Conservation (phyloP, 129 eudicot species). For the Pittosporum tobira region DNA sequence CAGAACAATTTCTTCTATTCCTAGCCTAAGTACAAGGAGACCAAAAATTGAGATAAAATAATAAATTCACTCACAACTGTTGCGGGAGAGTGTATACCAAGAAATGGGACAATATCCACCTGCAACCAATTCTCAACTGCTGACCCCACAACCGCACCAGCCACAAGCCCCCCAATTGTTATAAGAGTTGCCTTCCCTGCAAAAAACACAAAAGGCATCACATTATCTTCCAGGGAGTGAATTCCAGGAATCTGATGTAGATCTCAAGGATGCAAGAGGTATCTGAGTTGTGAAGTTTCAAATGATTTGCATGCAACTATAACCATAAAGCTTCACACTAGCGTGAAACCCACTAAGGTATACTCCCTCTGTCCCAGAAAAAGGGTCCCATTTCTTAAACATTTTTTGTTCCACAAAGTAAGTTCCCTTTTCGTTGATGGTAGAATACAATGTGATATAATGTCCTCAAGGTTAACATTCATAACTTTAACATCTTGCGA, state of each 20-base stretch:
- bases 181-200: constrained; percentile 88
- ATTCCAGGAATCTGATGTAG: too few relatives aligned
- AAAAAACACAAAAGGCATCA: too few relatives aligned
- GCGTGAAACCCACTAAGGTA: background rate
- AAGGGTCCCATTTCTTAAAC: too few relatives aligned
- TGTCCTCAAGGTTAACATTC: too few relatives aligned
- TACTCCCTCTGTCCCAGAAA: too few relatives aligned
- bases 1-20: constrained; percentile 14
- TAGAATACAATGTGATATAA: too few relatives aligned
- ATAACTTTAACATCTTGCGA: too few relatives aligned
- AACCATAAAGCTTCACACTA: background rate
- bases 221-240: too few relatives aligned
- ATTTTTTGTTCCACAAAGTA: too few relatives aligned
- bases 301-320: background rate
- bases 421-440: too few relatives aligned
- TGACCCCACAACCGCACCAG: constrained; percentile 97
- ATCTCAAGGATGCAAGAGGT: background rate
- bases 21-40: constrained; percentile 74
- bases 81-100: constrained; percentile 82
- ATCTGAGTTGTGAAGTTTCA: background rate
- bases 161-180: constrained; percentile 80
- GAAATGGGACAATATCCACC: constrained; percentile 91
- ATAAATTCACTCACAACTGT: constrained; percentile 83
- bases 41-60: constrained; percentile 77
- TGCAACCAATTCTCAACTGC: constrained; percentile 96